A percentile compares a stretch with the other conserved stretches of the same genome.
Conservation (phyloP, 306 rosid genomes). For the Psophocarpus tetragonolobus region DNA sequence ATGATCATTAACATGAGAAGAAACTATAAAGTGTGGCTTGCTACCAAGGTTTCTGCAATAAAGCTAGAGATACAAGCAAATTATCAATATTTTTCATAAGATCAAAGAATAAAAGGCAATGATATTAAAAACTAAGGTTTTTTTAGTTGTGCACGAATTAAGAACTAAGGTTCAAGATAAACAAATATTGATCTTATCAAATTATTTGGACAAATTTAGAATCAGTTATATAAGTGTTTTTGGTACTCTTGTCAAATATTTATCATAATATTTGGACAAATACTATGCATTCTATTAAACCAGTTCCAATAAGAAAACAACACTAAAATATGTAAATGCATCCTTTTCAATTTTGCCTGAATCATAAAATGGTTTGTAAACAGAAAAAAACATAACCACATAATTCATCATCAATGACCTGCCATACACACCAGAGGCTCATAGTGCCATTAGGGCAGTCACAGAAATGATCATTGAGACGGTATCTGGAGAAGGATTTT, state of each 20-base stretch:
- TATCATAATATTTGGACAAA: background rate
- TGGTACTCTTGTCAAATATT: background rate
- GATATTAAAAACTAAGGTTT: background rate
- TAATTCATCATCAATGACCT: slow-evolving; percentile 10
- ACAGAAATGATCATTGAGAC: slow-evolving; percentile 81
- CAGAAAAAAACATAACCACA: background rate
- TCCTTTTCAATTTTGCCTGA: background rate
- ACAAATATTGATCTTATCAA: background rate
- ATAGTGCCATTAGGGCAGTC: slow-evolving; percentile 89
- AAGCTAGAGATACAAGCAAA: slow-evolving; percentile 30
- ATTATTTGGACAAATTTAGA: background rate
- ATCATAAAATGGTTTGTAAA: background rate
- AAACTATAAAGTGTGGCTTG: slow-evolving; percentile 73
- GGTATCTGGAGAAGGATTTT: slow-evolving; percentile 67
- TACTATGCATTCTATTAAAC: background rate
- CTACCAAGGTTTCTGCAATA: slow-evolving; percentile 84
- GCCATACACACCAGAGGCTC: slow-evolving; percentile 80
- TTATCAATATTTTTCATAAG: slow-evolving; percentile 5
- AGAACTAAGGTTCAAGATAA: background rate
- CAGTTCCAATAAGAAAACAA: background rate
- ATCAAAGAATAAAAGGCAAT: slow-evolving; percentile 8
- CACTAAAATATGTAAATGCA: background rate
- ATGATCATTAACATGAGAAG: slow-evolving; percentile 78
- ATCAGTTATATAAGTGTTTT: background rate
- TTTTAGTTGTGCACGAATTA: too few species aligned